Base-by-base conservation (phyloP, 2,329 filamentous ascomycete genomes). In the Trichoderma oligosporum region DNA sequence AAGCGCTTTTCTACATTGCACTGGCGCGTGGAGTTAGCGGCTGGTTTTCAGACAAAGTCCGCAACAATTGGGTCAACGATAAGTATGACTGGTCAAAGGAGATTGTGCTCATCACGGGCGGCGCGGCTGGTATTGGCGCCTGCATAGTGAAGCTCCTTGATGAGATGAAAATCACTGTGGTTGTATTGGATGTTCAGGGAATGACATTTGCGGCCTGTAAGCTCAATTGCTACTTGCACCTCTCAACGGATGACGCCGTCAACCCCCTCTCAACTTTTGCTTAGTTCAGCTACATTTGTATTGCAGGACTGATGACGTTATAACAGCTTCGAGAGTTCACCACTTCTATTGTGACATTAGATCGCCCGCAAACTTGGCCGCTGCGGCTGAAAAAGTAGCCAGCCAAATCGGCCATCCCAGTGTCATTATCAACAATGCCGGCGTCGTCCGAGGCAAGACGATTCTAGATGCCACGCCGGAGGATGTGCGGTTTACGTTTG, bases 91-190 rank as follows among this genome's bases (percentile, higher is more conserved):
- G 87, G 86, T 73, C 76, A 20, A 79, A 78, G 51, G 88, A 91
- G 73, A 78, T 91, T 49, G 84, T 89, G 2, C 75, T 91, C 41
- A 78, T 92, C 18, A 92, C 89, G 0, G 88, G 89, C 7, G 89
- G 89, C 7, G 84, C 85, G 39, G 82, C 83, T 56, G 89, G 89
- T 0, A 91, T 93, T 65, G 89, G 89, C 12, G 82, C 80, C 18
- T 73, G 80, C 35, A 78, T 90, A 3, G 87, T 87, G 12, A 77
- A 79, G 61, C 69, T 86, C 53, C 75, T 94, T n/a, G 84, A 83
- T 0, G 81, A 85, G 67, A 75, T 73, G 60, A 82, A 81, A 1
- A 76, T 88, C 63, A 87, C 82, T 62, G 85, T 91, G 31, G 85
- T 85, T 0, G 84, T 91, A 2, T 69, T 92, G 33, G 89, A 93